Base-by-base conservation (phyloP, 2,329 filamentous ascomycete species). In the Aspergillus sp. region DNA sequence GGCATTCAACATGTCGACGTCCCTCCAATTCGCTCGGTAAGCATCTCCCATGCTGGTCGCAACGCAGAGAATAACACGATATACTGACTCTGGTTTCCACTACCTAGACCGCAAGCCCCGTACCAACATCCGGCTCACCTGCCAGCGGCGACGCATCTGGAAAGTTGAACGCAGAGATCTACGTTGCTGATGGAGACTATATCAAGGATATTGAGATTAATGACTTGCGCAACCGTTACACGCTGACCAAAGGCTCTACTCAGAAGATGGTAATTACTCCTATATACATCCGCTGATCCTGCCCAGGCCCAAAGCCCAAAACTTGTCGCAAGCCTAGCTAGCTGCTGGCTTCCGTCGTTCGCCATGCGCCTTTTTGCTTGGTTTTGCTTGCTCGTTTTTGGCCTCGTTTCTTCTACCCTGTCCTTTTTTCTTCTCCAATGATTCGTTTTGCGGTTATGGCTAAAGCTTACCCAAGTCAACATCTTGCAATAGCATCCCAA, bases 141-240 rank as follows among this genome's bases (percentile, higher is more conserved):
- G 77, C 79, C 49, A 74, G 77, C 48, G 75, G 80, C n/a, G 80
- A 79, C 48, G 74, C 72, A 55, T 78, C 78, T 21, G 82, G 82
- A 43, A 87, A 87, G 63, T 84, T 96, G 76, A 92, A 94, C 71
- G 88, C 89, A 70, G 92, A 96, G 72, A 90, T 97, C 76, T 98
- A 98, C 75, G 90, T 96, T 70, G 90, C 93, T 63, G 95, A 98
- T 75, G 95, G 95, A 71, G 95, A 99, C 79, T 98, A 91, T 77
- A 98, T 99, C 80, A 95, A 96, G 79, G 95, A 99, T 74, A 97
- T 99, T 73, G 95, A 98, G 82, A 92, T 99, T 82, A 99, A 99
- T 78, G 94, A 98, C 79, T 81, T 98, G 73, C 90, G 94, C 66
- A 99, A 98, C 77, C 91, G 94, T 70, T 99, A 99, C 79, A 90